Conservation (phyloP, 768 basidiomycete genomes). For the Termitomyces eurrhizus region DNA sequence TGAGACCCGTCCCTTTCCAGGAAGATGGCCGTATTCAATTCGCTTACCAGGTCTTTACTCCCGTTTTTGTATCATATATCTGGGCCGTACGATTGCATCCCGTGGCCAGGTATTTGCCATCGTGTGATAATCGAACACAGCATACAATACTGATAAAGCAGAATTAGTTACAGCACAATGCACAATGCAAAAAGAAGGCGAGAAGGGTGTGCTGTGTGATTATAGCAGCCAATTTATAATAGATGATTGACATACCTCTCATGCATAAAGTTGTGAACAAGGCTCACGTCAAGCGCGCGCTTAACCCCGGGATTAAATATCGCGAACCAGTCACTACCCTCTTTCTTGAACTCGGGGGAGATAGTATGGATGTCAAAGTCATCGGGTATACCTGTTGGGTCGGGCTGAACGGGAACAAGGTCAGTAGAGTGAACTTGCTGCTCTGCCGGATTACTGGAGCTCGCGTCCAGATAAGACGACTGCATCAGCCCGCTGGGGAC, state of each 20-base stretch:
- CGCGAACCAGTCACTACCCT: conserved; percentile 87
- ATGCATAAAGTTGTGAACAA: conserved; percentile 87
- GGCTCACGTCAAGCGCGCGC: conserved; percentile 68
- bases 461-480: conserved; percentile 12
- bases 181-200: not conserved
- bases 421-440: conserved; percentile 12
- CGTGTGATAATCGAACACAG: conserved; percentile 91
- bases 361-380: conserved; percentile 35
- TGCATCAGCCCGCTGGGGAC: conserved; percentile 28
- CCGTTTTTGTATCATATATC: conserved; percentile 92
- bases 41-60: conserved; percentile 75
- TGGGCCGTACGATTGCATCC: conserved; percentile 96
- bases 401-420: conserved; percentile 17
- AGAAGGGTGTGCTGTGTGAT: not conserved
- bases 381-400: conserved; percentile 40
- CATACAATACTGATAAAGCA: conserved; percentile 51
- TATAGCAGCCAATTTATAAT: not conserved
- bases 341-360: conserved; percentile 58
- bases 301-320: conserved; percentile 82
- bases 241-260: conserved; percentile 57
- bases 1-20: conserved; percentile 8
- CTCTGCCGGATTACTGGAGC: conserved; percentile 11
- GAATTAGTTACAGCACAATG: not conserved
- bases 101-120: conserved; percentile 90
- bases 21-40: not conserved